These are phyloP conservation scores for Blepharisma japonicum DNA, from an alignment of 73 alveolate species.

Conservation along the genomic window DNA sequence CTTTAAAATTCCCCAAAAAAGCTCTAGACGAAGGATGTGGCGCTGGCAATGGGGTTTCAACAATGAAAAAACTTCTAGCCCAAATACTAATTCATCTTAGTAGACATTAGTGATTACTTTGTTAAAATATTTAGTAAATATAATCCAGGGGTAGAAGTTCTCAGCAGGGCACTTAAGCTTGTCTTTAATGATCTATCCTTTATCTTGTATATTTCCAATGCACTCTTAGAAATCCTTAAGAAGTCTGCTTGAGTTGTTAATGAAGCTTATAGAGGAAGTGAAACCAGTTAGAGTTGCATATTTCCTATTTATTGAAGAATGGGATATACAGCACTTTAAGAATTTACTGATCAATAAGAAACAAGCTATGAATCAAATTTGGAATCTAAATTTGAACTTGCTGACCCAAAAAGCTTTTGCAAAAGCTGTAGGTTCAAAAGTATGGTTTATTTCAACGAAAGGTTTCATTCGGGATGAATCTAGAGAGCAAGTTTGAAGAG, in stretches of 20 bases:
- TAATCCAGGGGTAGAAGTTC: not conserved
- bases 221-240: not conserved
- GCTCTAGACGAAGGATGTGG: constrained; percentile 18
- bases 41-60: not conserved
- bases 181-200: not conserved
- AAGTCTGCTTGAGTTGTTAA: constrained; percentile 1
- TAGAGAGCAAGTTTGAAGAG: not conserved
- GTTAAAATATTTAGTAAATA: not conserved
- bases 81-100: not conserved
- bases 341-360: not conserved
- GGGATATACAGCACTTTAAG: constrained; percentile 19
- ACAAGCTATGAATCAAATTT: not conserved
- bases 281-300: not conserved
- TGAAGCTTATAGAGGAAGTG: not conserved
- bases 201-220: not conserved
- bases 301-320: constrained; percentile 13
- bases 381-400: not conserved
- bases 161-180: not conserved
- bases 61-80: not conserved
- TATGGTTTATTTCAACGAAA: not conserved
- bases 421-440: not conserved
- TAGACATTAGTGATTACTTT: constrained; percentile 2
- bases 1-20: not conserved
- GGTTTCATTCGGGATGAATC: not conserved
- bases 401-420: not conserved